Base-by-base conservation (phyloP, 768 basidiomycete genomes). In the Myochromella boudieri region DNA sequence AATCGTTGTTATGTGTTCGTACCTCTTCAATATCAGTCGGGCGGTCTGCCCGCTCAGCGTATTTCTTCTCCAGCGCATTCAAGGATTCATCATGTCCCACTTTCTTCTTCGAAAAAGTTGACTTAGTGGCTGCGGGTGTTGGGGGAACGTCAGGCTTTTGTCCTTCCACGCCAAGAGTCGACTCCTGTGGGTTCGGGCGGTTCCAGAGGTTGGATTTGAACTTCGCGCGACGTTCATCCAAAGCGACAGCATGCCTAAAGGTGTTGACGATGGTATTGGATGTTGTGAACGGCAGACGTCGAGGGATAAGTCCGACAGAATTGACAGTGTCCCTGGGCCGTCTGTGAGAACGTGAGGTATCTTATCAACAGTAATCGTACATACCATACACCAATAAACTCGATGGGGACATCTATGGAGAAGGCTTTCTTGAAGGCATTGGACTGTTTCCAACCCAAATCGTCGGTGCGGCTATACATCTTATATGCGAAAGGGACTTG, bases 401-500 rank as follows among this genome's bases (percentile, higher is more conserved):
- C 73, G 5, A 80, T 69, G 18, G 60, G 51, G 1, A 76, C 66
- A 28, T 68, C 64, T 26, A 69, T 66, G 6, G 70, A 74, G 58
- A 80, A 79, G 0, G 74, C 67, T n/a, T 65, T 63, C 60, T 76
- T 79, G 61, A 79, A 80, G 1, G 54, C 53, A 77, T 68, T 67
- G 3, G 71, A 71, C 43, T 74, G 71, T 38, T 66, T 64, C 74
- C 75, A 77, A 10, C 77, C 73, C 1, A 53, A 38, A 21, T 68
- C 63, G 42, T 78, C 72, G 12, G 58, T 52, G 1, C 63, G 60
- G 8, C 68, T 72, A 64, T 71, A 82, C 73, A 81, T 77, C 44
- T 74, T 74, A 63, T 79, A 82, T 10, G 78, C 81, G 42, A 84
- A 80, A 2, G 78, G 76, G 9, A 82, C 69, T 55, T 80, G 76